phyloP scores from a whole-genome alignment of 371 early-diverging fungal species.

The Nematocida sp. region DNA sequence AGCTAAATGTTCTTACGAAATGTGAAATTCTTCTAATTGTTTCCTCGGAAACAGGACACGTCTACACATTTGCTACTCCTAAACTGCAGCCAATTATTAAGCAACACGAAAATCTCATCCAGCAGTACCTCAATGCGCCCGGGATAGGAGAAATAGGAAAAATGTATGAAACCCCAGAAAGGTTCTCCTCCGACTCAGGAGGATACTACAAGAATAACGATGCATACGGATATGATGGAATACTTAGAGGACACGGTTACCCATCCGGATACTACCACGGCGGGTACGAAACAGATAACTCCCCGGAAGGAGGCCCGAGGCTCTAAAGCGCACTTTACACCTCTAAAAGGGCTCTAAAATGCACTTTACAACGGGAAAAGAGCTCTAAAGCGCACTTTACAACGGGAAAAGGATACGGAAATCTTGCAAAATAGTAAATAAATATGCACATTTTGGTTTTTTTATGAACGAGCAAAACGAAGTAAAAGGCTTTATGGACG shows the following conservation, averaged over 20 bases:
- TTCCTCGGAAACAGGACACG: constrained; percentile 83
- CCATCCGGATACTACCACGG: constrained; percentile 48
- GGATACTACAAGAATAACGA: constrained; percentile 33
- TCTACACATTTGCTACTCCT: constrained; percentile 91
- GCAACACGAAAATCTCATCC: constrained; percentile 82
- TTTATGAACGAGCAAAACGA: constrained; percentile 37
- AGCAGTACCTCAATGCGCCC: constrained; percentile 75
- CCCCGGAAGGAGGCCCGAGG: neutral
- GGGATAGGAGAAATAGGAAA: constrained; percentile 22
- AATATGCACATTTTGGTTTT: constrained; percentile 3
- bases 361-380: too few species aligned
- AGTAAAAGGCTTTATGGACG: constrained; percentile 30
- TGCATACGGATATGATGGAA: constrained; percentile 49
- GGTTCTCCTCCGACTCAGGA: constrained; percentile 15
- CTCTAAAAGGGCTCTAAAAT: too few species aligned
- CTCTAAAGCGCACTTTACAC: constrained; percentile 4
- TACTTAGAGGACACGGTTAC: constrained; percentile 18
- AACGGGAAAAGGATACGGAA: too few species aligned
- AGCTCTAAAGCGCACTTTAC: too few species aligned
- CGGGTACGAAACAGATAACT: constrained; percentile 49
- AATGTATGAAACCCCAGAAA: constrained; percentile 49
- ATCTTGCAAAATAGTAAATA: neutral
- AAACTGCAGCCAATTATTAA: constrained; percentile 87
- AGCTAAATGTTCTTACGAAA: constrained; percentile 85
- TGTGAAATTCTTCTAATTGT: constrained; percentile 89